A percentile compares a stretch with the other conserved stretches of the same genome.
These are phyloP conservation scores for Wallacemonas sp. DNA, from an alignment of 208 protist genomes.

Conservation along the genomic window DNA sequence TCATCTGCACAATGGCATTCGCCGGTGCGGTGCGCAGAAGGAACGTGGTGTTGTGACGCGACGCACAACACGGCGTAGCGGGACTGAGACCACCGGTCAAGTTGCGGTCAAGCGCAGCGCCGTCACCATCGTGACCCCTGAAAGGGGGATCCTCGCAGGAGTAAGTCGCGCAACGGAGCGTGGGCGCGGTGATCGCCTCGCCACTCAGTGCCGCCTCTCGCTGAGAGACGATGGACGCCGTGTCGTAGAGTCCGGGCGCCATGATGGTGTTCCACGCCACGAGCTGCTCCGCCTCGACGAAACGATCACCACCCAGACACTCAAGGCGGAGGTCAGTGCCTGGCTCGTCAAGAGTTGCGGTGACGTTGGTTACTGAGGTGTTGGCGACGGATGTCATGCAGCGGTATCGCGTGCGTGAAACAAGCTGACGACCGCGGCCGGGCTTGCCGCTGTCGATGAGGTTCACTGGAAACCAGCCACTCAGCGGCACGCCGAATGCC, in stretches of 20 bases:
- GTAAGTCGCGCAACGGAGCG: slow-evolving; percentile 21
- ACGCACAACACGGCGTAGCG: slow-evolving; percentile 28
- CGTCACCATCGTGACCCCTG: neutral
- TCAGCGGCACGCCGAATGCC: neutral
- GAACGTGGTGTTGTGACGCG: slow-evolving; percentile 36
- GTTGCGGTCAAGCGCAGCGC: neutral
- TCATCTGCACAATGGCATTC: slow-evolving; percentile 28
- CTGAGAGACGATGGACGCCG: neutral
- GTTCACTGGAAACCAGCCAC: slow-evolving; percentile 8
- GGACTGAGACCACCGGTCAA: slow-evolving; percentile 31
- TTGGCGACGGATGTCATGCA: neutral
- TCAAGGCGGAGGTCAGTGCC: neutral
- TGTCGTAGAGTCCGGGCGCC: slow-evolving; percentile 25
- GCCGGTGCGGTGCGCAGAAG: slow-evolving; percentile 23
- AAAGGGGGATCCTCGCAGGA: neutral
- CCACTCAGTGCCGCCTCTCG: neutral
- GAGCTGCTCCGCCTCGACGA: neutral
- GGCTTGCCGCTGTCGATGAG: neutral
- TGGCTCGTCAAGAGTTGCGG: neutral
- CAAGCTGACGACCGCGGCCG: neutral
- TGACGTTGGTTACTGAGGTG: neutral
- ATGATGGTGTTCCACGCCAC: slow-evolving; percentile 31
- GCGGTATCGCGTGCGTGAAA: neutral
- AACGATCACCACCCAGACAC: neutral
- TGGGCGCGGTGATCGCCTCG: neutral